phyloP scores from a whole-genome alignment of 164 flowering plant species.

The Tetrastigma voinierianum region DNA sequence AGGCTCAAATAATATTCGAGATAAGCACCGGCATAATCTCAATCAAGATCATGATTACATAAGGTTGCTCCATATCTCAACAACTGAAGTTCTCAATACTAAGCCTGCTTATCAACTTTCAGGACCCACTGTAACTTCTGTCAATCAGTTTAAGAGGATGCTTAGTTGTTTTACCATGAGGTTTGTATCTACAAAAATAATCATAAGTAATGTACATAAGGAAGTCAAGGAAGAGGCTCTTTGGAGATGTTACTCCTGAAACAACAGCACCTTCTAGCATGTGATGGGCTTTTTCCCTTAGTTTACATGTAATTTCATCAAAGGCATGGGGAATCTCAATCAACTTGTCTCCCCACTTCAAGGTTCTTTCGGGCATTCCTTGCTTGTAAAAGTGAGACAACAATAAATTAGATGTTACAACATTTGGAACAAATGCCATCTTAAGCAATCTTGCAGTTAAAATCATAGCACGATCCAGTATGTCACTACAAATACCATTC shows the following conservation, averaged over 20 bases:
- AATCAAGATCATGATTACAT: too few species aligned
- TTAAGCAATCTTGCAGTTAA: slow-evolving; percentile 78
- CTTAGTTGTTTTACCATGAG: slow-evolving; percentile 12
- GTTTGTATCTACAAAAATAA: slow-evolving; percentile 40
- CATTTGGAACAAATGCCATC: slow-evolving; percentile 80
- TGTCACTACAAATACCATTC: slow-evolving; percentile 68
- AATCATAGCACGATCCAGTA: slow-evolving; percentile 71
- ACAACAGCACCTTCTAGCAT: slow-evolving; percentile 25
- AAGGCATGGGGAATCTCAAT: slow-evolving; percentile 50
- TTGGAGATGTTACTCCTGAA: slow-evolving; percentile 34
- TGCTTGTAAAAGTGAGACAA: slow-evolving; percentile 76
- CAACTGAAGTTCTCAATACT: too few species aligned
- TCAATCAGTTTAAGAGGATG: slow-evolving; percentile 14
- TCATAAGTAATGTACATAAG: slow-evolving; percentile 84
- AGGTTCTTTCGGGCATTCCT: slow-evolving; percentile 67
- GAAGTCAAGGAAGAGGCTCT: slow-evolving; percentile 68
- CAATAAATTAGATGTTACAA: slow-evolving; percentile 63
- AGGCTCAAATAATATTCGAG: too few species aligned
- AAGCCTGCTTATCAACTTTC: background rate
- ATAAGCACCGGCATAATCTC: too few species aligned
- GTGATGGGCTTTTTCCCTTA: slow-evolving; percentile 51
- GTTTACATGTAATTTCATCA: slow-evolving; percentile 57
- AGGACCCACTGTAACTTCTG: slow-evolving; percentile 6
- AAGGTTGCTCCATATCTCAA: too few species aligned
- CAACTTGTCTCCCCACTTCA: slow-evolving; percentile 74